These are phyloP conservation scores for Fremontodendron californicum DNA, from an alignment of 345 rosid genomes.

Conservation along the genomic window DNA sequence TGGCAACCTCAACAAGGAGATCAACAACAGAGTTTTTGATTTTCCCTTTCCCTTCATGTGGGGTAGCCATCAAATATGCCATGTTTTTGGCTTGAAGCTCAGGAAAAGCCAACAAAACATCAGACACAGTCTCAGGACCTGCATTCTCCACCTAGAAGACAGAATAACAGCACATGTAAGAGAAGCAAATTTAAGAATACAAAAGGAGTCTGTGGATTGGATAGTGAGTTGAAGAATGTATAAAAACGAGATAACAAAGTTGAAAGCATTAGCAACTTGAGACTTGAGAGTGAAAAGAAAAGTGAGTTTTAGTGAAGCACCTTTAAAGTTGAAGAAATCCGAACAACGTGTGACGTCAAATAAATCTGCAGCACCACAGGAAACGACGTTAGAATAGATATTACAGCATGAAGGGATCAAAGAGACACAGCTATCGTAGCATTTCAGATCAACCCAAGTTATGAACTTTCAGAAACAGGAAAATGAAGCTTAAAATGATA, in stretches of 20 bases:
- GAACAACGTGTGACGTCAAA: constrained; percentile 76
- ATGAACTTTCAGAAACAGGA: not conserved
- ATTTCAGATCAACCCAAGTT: not conserved
- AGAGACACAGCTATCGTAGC: not conserved
- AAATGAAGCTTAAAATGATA: not conserved
- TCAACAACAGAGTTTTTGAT: constrained; percentile 32
- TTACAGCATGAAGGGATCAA: no score
- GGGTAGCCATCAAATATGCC: constrained; percentile 56
- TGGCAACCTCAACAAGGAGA: constrained; percentile 43
- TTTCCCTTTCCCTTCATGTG: constrained; percentile 68
- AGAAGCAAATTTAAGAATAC: not conserved
- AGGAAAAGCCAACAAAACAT: constrained; percentile 65
- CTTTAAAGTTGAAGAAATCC: constrained; percentile 64
- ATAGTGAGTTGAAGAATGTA: not conserved
- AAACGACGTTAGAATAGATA: not conserved
- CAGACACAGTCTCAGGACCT: constrained; percentile 64
- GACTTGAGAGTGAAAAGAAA: not conserved
- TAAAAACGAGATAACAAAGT: not conserved
- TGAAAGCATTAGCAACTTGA: not conserved
- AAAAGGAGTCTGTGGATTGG: not conserved
- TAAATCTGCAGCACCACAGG: constrained; percentile 54
- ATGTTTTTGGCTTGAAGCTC: constrained; percentile 60
- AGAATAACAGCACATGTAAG: not conserved
- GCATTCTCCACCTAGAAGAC: constrained; percentile 57
- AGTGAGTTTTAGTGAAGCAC: constrained; percentile 26